Percentiles rank a stretch among this genome's conserved stretches.
phyloP scores from a whole-genome alignment of 2,329 filamentous ascomycete species.

The Colletotrichum destructivum region DNA sequence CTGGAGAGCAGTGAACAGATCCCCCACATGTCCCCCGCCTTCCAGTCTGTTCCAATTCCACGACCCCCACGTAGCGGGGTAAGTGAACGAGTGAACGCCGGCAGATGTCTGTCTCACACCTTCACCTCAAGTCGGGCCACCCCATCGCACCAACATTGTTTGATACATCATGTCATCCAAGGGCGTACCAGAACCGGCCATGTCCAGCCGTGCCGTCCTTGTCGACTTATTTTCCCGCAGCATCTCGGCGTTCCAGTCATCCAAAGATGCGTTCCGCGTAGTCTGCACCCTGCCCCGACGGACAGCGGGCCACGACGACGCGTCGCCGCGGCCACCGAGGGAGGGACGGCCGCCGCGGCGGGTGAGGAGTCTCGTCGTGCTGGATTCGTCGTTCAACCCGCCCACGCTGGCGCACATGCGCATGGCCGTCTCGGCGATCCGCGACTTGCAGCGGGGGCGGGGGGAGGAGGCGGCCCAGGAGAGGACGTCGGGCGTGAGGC shows the following conservation, averaged over 20 bases:
- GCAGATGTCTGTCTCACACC: constrained; percentile 6
- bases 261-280: constrained; percentile 60
- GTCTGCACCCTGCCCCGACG: constrained; percentile 58
- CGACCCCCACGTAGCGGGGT: constrained; percentile 42
- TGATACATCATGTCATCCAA: constrained; percentile 2
- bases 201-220: constrained; percentile 48
- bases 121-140: background rate
- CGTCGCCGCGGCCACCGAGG: constrained; percentile 34
- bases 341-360: constrained; percentile 13
- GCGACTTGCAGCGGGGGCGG: background rate
- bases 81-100: background rate
- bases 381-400: constrained; percentile 80
- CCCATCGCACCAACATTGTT: background rate
- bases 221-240: constrained; percentile 60
- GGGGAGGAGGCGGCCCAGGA: background rate
- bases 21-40: constrained; percentile 1
- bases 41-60: no score
- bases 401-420: constrained; percentile 73
- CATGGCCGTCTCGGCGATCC: constrained; percentile 68
- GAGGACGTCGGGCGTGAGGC: constrained; percentile 49
- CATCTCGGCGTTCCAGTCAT: constrained; percentile 61
- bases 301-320: constrained; percentile 5
- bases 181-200: constrained; percentile 5
- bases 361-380: constrained; percentile 63
- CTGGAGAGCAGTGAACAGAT: background rate